Base-by-base conservation (phyloP, 2,329 filamentous ascomycete species). In the Cladophialophora immunda region DNA sequence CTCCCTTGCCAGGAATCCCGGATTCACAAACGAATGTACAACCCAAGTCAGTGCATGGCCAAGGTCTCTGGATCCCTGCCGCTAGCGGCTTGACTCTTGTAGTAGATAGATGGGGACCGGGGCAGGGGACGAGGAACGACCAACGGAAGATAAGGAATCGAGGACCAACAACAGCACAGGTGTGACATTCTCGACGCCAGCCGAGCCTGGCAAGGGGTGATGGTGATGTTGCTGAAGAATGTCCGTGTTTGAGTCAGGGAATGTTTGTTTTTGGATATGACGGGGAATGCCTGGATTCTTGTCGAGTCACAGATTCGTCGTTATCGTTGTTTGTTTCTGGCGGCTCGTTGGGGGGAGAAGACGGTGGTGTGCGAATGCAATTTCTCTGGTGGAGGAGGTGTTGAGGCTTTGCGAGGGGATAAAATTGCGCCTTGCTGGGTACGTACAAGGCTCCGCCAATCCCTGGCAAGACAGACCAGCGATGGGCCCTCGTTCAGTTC, bases 141-240 rank as follows among this genome's bases (percentile, higher is more conserved):
- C 19, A 22, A 13, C 45, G 19, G 8, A 50, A 50, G 45, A 50
- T 50, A 50, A 50, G 45, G 11, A 11, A 50, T 27, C n/a, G 25
- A 50, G 8, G 45, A 27, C 45, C 7, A 25, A 50, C 19, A 25
- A 8, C 3, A 25, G 19, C 6, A 19, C 4, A 13, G 19, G 22
- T 2, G 45, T 50, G 8, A 22, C 6, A 50, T 22, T 50, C 19
- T 50, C 45, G 9, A 25, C 15, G 36, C 3, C 3, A 22, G 45
- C 9, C 36, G 17, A 1, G 45, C 8, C 5, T 13, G 4, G 17
- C 13, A 32, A 53, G 34, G 58, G 32, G 62, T 32, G 58, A 50
- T 38, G 34, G 13, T 45, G 30, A 56, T 64, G 17, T 50, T 32
- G 22, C 3, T 64, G 22, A 63, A 56, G 36, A 53, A 53, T 47